Percentiles rank a stretch among this genome's conserved stretches.
These are phyloP conservation scores for Trichosanthes cucumerina DNA, from an alignment of 306 rosid species.

Conservation along the genomic window DNA sequence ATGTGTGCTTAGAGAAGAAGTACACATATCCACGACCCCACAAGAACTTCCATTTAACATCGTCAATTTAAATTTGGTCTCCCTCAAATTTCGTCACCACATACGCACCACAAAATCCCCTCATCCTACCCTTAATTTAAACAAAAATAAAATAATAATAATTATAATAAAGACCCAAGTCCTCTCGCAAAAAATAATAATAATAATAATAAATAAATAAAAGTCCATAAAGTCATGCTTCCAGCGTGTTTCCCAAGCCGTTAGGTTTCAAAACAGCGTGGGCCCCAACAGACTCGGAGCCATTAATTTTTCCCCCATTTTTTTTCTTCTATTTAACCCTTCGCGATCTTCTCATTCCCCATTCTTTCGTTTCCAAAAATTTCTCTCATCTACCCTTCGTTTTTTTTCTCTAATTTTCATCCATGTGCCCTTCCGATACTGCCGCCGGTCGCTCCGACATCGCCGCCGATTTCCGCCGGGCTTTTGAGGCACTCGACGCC, in stretches of 20 bases:
- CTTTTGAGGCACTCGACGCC: conserved; percentile 65
- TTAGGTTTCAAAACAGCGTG: not conserved
- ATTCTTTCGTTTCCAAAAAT: not conserved
- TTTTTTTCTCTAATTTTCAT: not conserved
- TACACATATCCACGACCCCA: too few species aligned
- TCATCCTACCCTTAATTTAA: not conserved
- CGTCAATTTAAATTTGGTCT: not conserved
- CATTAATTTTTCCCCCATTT: too few species aligned
- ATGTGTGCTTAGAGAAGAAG: too few species aligned
- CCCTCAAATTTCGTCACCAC: not conserved
- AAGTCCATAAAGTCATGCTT: not conserved
- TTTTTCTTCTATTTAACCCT: not conserved
- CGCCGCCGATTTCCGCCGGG: conserved; percentile 34
- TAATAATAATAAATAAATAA: not conserved
- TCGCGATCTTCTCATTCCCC: not conserved
- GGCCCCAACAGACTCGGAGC: not conserved
- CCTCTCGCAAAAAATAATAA: not conserved
- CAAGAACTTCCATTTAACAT: not conserved
- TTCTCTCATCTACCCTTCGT: not conserved
- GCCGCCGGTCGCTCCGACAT: not conserved
- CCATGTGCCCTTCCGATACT: conserved; percentile 58
- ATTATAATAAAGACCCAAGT: not conserved
- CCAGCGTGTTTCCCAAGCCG: not conserved
- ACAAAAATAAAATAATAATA: not conserved
- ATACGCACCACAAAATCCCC: not conserved